phyloP scores from a whole-genome alignment of 2,329 filamentous ascomycete genomes.

The Colletotrichum nymphaeae region DNA sequence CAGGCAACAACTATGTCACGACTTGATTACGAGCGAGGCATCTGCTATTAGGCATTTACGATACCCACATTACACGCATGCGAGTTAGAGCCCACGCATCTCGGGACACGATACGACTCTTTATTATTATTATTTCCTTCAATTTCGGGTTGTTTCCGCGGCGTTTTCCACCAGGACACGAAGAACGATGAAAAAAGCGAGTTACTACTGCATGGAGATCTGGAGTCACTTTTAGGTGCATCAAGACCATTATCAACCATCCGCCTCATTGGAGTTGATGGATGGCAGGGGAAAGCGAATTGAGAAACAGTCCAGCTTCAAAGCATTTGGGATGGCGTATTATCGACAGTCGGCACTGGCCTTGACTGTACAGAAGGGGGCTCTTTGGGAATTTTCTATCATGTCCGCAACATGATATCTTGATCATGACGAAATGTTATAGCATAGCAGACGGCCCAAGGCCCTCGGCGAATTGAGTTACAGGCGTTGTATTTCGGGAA shows the following conservation, averaged over 20 bases:
- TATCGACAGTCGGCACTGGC: not conserved
- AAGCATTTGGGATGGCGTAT: slow-evolving; percentile 11
- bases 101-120: not conserved
- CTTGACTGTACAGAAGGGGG: not conserved
- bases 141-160: not conserved
- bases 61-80: slow-evolving; percentile 35
- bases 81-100: slow-evolving; percentile 20
- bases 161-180: not conserved
- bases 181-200: not conserved
- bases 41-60: slow-evolving; percentile 39
- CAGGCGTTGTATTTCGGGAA: not conserved
- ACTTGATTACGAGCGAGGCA: slow-evolving; percentile 24
- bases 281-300: not conserved
- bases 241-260: not conserved
- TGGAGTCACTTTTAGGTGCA: slow-evolving; percentile 32
- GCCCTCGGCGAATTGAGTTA: not conserved
- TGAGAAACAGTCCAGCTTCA: not conserved
- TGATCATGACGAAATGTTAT: slow-evolving; percentile 2
- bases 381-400: not conserved
- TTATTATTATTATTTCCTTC: not conserved
- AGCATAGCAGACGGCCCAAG: slow-evolving; percentile 6
- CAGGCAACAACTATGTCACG: not conserved
- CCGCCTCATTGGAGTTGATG: slow-evolving; percentile 9
- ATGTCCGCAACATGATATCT: slow-evolving; percentile 3
- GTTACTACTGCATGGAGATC: not conserved